Evolutionary conservation across 2,329 filamentous ascomycete species (phyloP).

Genomic region (Pseudogymnoascus sp.): DNA sequence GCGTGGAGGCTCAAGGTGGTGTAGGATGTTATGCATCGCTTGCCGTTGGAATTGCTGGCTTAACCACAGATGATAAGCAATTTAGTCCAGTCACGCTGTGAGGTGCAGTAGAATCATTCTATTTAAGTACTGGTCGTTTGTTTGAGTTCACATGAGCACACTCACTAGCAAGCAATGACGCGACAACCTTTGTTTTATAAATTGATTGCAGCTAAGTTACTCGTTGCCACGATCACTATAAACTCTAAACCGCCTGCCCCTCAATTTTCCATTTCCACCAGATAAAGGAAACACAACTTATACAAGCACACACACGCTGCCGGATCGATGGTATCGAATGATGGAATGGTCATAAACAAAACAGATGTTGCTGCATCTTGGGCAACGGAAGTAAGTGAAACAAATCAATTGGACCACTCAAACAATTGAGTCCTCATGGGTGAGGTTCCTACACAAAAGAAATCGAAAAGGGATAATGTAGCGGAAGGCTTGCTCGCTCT

Average conservation of each 20-base stretch:
- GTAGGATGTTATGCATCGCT: background rate
- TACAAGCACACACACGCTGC: conserved; percentile 8
- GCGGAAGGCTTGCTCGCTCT: conserved; percentile 6
- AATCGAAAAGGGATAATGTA: conserved; percentile 4
- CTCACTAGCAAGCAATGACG: background rate
- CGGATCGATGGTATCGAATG: conserved; percentile 6
- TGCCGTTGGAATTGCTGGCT: background rate
- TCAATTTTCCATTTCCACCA: background rate
- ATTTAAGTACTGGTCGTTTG: background rate
- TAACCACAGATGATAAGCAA: background rate
- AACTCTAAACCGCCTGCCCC: background rate
- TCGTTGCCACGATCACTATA: background rate
- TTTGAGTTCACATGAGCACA: background rate
- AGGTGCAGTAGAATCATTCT: background rate
- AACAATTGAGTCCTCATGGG: background rate
- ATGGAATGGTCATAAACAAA: conserved; percentile 10
- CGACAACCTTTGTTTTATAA: background rate
- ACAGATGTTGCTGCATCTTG: conserved; percentile 7
- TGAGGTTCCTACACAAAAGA: conserved; percentile 6
- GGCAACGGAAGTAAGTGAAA: conserved; percentile 9
- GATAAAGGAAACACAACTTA: conserved; percentile 6
- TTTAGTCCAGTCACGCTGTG: no score
- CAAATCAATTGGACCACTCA: conserved; percentile 7
- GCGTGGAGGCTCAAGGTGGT: background rate
- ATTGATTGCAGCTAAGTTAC: conserved; percentile 3